A percentile compares a stretch with the other conserved stretches of the same genome.
phyloP scores from a whole-genome alignment of 2,329 filamentous ascomycete species.

The Epichloe bromicola region DNA sequence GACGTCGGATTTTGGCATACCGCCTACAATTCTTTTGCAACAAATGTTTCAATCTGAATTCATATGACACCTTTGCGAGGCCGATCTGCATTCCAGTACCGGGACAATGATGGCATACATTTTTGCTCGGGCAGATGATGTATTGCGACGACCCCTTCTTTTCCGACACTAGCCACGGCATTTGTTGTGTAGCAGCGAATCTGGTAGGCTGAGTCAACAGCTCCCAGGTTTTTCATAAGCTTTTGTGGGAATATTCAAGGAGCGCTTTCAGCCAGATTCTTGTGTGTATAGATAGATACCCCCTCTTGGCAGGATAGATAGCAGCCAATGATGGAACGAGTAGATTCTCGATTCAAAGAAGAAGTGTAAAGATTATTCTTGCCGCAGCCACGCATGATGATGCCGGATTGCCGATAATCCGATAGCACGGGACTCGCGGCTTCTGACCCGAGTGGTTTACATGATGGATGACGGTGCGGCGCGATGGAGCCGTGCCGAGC shows the following conservation, averaged over 20 bases:
- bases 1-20: neutral
- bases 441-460: slow-evolving; percentile 4
- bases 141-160: neutral
- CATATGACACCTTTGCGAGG: no score
- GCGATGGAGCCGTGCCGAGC: neutral
- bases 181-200: neutral
- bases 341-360: neutral
- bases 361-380: neutral
- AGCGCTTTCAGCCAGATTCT: neutral
- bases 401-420: no score
- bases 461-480: slow-evolving; percentile 12
- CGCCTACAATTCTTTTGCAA: neutral
- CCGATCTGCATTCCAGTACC: neutral
- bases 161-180: neutral
- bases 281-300: slow-evolving; percentile 1
- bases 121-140: neutral
- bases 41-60: neutral
- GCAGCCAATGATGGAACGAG: neutral
- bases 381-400: neutral
- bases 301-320: neutral
- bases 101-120: neutral
- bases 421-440: no score
- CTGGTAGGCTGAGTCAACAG: neutral
- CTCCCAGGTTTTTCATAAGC: neutral
- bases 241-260: neutral